Evolutionary conservation across 371 early-diverging fungal genomes (phyloP), one percentile per base, ranked within the genome.

Genomic region (Mortierella sp.): DNA sequence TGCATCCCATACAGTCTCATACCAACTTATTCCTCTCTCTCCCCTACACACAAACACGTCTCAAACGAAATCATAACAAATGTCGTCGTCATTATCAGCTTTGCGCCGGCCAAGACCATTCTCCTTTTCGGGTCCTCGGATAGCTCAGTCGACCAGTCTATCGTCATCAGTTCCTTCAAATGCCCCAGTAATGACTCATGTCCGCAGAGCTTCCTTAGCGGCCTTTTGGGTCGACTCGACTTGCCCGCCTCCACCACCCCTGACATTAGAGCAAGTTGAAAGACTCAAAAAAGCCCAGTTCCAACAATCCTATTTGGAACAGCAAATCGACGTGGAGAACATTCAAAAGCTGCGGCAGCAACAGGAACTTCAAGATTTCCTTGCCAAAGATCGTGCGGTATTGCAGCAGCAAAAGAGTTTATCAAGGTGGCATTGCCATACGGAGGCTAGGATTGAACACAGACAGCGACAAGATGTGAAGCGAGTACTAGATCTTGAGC

Each of bases 1-100:
- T 6, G 6, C 36, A 36, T 43, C 10, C 43, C 15, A 43, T 2
- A 48, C n/a, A 15, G 48, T 48, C 10, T 13, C 28, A 55, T 28
- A 55, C 28, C 0, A 63, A 9, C 53, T 53, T 55, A n/a, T 33
- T 16, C 33, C 40, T 43, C 36, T 19, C 32, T 57, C 55, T 36
- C 58, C 5, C 21, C 16, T 13, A 6, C 32, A 1, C 41, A 21
- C 24, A 63, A 8, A 24, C 52, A 10, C 22, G 57, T n/a, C 61
- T 16, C n/a, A 32, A 11, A 58, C 6, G 33, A 24, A 32, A 4
- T 10, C 5, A 7, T 3, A 59, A 36, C 7, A 59, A 19, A 59
- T 68, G 65, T 60, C 62, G 38, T 72, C 70, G 47, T 72, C 79
- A 66, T 60, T 82, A 4, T 68, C 70, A 21, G 72, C 70, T 21